Percentiles rank a stretch among this genome's conserved stretches.
phyloP scores from a whole-genome alignment of 2,329 filamentous ascomycete species.

The Ampelomyces quisqualis region DNA sequence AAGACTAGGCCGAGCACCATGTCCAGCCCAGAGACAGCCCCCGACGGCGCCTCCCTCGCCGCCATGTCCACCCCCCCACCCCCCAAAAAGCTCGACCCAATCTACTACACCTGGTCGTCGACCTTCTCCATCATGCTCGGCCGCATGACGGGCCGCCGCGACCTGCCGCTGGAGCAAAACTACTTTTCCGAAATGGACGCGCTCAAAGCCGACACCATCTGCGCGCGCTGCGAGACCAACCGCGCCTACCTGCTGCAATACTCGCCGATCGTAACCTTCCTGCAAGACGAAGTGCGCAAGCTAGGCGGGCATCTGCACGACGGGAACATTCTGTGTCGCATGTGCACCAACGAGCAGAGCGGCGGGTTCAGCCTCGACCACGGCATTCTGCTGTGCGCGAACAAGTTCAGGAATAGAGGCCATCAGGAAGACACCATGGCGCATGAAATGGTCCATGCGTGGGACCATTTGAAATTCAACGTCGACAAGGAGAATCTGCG shows the following conservation, averaged over 20 bases:
- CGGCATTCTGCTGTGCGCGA: conserved; percentile 90
- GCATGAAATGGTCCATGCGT: conserved; percentile 98
- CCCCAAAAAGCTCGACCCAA: conserved; percentile 32
- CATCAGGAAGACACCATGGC: conserved; percentile 92
- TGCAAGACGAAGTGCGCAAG: conserved; percentile 75
- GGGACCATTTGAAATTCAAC: conserved; percentile 89
- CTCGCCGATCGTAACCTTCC: conserved; percentile 82
- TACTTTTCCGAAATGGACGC: conserved; percentile 77
- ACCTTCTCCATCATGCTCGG: conserved; percentile 82
- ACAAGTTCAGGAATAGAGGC: conserved; percentile 75
- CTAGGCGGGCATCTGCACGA: conserved; percentile 74
- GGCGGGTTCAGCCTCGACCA: conserved; percentile 86
- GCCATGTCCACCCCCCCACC: conserved; percentile 18
- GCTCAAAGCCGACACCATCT: conserved; percentile 74
- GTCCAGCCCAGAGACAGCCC: conserved; percentile 28
- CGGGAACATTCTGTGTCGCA: conserved; percentile 76
- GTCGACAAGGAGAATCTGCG: conserved; percentile 79
- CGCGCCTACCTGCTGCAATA: conserved; percentile 82
- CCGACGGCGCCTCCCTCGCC: conserved; percentile 31
- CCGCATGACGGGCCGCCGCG: conserved; percentile 43
- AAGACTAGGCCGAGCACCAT: too few relatives aligned
- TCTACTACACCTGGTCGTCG: conserved; percentile 69
- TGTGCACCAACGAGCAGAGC: conserved; percentile 70
- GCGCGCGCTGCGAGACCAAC: conserved; percentile 75
- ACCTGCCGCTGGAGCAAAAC: conserved; percentile 47